Evolutionary conservation across 371 early-diverging fungal species (phyloP), one percentile per base, ranked within the genome.

Genomic region (Syncephalastrum sp.): DNA sequence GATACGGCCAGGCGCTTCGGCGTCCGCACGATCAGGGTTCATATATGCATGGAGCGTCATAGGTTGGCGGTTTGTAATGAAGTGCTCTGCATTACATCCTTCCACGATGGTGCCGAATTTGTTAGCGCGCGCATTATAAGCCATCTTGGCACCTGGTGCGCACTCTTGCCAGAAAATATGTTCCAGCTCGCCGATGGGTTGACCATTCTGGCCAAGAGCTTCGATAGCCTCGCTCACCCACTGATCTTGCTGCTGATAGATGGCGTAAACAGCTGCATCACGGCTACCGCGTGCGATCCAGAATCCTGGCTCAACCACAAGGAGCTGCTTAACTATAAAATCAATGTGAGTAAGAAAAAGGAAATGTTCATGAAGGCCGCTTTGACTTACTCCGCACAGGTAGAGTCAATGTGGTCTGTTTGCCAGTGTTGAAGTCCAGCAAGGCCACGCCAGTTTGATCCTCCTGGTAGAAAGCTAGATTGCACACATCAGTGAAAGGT

Each of bases 401-500:
- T 4, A 82, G 38, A 5, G 59, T 73, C 3, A 87, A 64, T 5
- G 72, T 79, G 47, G 79, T 67, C 50, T 87, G 86, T 19, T 70
- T 58, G 21, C 77, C 74, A 0, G 78, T 72, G 50, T 83, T 81
- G 45, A 88, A 87, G 52, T 89, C 87, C 2, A 89, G 60, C 3
- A 88, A 64, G 6, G 85, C 77, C 50, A 89, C 53, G n/a, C 63
- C 68, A 14, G 78, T 46, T 29, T 74, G 73, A 50, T 72, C 81
- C 29, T 78, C 71, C 63, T 91, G 91, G 64, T 82, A 89, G 56
- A 89, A 87, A 5, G 85, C 79, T 74, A 64, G 57, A n/a, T 16
- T 16, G 5, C 15, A 24, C 43, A 44, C 12, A 24, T 29, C n/a
- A 50, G n/a, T 17, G 4, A 42, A 53, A 13, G 23, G 15, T 43